Evolutionary conservation across 257 asterid genomes (phyloP), one percentile per base, ranked within the genome.

Genomic region (Solanum acaule): DNA sequence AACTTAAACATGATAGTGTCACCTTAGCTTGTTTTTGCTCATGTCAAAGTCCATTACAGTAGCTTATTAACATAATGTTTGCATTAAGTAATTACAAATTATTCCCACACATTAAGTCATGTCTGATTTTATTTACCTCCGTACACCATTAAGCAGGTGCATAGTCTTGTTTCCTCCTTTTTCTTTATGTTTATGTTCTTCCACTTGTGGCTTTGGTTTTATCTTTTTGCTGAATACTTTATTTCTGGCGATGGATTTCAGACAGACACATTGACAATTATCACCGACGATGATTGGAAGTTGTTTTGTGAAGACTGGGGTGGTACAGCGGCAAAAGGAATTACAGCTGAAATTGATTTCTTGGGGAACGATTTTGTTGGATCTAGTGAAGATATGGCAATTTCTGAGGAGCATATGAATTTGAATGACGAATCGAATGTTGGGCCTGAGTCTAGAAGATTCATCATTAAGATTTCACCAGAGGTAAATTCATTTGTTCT

Each of bases 291-390:
- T 88, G 99, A 97, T 86, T 97, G 99, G 99, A 95, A 92, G 86
- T 91, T 91, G 70, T 94, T 97, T 84, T 94, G 99, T 89, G 96
- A 94, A 93, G 97, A 93, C 75, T 97, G 98, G 98, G 97, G 95
- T 93, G 96, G 98, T 87, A 87, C 90, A 2, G 93, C 90, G 86
- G 90, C 91, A 71, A 93, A 91, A 84, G 95, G 98, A 65, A 88
- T 97, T 89, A 90, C 92, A 42, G 98, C 96, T 90, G 92, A 87
- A 88, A 88, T 97, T 84, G 97, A 93, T 73, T 89, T 88, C 82
- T 87, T 73, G 89, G 93, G 88, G 77, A 93, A 92, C 83, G 92
- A 93, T 87, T 87, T 86, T 70, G 88, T 72, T 81, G 93, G 93
- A 73, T 88, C 93, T 76, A 86, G 84, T 87, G 90, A 91, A 63